Conservation (phyloP, 108 stramenopile species). For the Aurantiochytrium sp. region DNA sequence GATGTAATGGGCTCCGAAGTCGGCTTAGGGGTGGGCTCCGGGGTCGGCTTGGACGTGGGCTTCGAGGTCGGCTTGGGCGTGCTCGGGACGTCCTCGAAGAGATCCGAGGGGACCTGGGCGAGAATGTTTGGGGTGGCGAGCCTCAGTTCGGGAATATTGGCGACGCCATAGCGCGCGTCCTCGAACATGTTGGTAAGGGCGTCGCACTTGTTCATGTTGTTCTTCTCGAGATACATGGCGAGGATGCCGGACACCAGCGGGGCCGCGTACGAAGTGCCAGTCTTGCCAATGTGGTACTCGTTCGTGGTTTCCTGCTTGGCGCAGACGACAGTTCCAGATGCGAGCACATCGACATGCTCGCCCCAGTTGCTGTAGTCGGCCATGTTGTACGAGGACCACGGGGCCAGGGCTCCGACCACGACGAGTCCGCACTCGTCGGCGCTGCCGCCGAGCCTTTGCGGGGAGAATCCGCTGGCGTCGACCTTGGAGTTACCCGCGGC, state of each 20-base stretch:
- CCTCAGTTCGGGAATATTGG: background rate
- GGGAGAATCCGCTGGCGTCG: constrained; percentile 26
- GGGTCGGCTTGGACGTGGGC: background rate
- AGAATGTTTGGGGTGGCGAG: background rate
- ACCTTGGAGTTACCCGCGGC: constrained; percentile 35
- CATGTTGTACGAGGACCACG: background rate
- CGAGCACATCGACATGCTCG: background rate
- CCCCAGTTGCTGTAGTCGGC: constrained; percentile 2
- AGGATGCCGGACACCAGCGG: background rate
- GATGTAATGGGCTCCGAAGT: background rate
- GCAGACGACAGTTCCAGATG: background rate
- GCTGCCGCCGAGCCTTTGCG: background rate
- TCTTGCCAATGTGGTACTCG: background rate
- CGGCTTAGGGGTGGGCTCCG: background rate
- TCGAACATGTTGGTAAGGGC: background rate
- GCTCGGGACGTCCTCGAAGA: background rate
- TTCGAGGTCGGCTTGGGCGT: background rate
- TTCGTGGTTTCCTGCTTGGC: background rate
- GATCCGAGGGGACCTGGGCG: background rate
- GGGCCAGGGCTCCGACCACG: background rate
- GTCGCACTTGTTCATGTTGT: background rate
- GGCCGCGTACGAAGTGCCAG: background rate
- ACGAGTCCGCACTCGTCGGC: background rate
- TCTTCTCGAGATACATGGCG: background rate
- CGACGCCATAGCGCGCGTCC: background rate